Evolutionary conservation across 306 rosid genomes (phyloP), one percentile per base, ranked within the genome.

Genomic region (Notholithocarpus densiflorus): DNA sequence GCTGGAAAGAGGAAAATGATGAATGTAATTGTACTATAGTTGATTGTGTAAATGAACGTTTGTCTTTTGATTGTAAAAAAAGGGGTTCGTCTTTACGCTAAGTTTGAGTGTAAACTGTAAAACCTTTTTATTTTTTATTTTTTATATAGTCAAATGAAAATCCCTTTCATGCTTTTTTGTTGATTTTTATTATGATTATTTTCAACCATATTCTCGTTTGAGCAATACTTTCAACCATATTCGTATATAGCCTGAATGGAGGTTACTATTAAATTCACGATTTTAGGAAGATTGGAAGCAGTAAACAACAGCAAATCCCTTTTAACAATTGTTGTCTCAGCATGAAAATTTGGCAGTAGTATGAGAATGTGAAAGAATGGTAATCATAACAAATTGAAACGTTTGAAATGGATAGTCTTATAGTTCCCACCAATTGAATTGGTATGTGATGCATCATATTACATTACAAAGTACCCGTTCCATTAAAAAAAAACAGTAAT

Each of bases 1-100:
- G 77, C 61, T 71, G 72, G 79, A 69, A 45, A 79, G 57, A 76
- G 80, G 66, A 80, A 76, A 65, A 51, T 24, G 45, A 77, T 75
- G 77, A 69, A 48, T 56, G 40, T 69, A 69, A 73, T 54, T 77
- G 31, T 68, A 74, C 4, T 27, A 64, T 48, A 72, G 72, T 62
- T 73, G 79, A 52, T 77, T 76, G 82, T 83, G 89, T 80, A 89
- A 80, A 93, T 84, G 77, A 70, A 79, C 82, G 53, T 56, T 72
- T 62, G 77, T 81, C 65, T 48, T 12, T 48, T 11, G 5, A 13
- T 4, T 2, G 17, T 10, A 48, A 10, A 48, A 48, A 48, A 48
- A 48, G 60, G 77, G 82, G 56, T 53, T 72, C 45, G 77, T 81
- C 65, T 43, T 34, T 74, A 29, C 68, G 60, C 80, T 66, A 70